Evolutionary conservation across 2,329 filamentous ascomycete species (phyloP).

Genomic region (Mycogone perniciosa): DNA sequence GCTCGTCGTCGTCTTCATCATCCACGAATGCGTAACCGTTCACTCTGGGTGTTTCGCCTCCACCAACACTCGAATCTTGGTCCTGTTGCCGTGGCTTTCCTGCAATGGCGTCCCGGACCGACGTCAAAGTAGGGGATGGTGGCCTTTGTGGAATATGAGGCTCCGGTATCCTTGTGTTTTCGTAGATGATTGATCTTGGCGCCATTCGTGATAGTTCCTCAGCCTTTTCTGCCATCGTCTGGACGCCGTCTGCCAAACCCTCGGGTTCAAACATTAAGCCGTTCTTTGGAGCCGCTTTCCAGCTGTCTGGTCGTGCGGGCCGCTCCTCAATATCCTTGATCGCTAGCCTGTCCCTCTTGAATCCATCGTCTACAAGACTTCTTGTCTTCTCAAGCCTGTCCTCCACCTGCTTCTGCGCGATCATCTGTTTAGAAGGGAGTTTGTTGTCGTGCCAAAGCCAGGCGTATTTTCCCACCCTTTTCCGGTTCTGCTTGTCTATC

Average conservation of each 20-base stretch:
- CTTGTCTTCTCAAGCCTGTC: constrained; percentile 42
- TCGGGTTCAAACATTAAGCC: constrained; percentile 79
- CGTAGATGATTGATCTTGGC: constrained; percentile 71
- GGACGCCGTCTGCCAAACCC: constrained; percentile 50
- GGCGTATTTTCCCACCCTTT: constrained; percentile 73
- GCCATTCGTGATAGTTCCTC: constrained; percentile 66
- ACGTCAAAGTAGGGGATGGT: constrained; percentile 75
- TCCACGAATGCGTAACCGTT: constrained; percentile 95
- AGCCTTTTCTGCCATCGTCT: constrained; percentile 61
- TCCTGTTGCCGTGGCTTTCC: constrained; percentile 59
- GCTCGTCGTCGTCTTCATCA: constrained; percentile 57
- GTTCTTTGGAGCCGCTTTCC: constrained; percentile 71
- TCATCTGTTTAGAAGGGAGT: constrained; percentile 71
- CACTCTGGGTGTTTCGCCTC: constrained; percentile 77
- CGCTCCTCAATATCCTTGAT: constrained; percentile 63
- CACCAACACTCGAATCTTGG: constrained; percentile 51
- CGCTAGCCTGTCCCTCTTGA: constrained; percentile 50
- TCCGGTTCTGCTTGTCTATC: constrained; percentile 83
- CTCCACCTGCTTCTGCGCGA: constrained; percentile 59
- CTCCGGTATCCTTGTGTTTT: constrained; percentile 72
- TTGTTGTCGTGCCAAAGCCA: constrained; percentile 91
- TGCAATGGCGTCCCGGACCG: constrained; percentile 76
- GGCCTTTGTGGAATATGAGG: constrained; percentile 43
- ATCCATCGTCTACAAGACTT: constrained; percentile 50
- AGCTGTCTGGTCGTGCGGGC: constrained; percentile 70